A percentile compares a stretch with the other conserved stretches of the same genome.
Evolutionary conservation across 495 filamentous ascomycete genomes (phyloP).

Genomic region (Saxophila tyrrhenica): DNA sequence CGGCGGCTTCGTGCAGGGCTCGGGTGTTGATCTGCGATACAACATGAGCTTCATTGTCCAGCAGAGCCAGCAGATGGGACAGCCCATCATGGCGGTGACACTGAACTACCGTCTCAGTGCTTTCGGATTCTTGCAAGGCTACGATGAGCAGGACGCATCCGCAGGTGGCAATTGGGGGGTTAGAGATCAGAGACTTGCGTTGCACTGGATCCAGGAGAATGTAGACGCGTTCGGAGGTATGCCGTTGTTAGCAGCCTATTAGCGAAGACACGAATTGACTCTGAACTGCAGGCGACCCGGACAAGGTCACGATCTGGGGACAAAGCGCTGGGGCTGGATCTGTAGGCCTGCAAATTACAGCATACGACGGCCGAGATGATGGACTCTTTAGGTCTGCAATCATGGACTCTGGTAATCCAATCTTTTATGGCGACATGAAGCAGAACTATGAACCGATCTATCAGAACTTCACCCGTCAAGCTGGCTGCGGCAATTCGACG

Average conservation of each 20-base stretch:
- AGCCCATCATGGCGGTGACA: slow-evolving; percentile 49
- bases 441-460: slow-evolving; percentile 26
- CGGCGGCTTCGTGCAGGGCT: slow-evolving; percentile 41
- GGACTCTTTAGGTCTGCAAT: slow-evolving; percentile 42
- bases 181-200: slow-evolving; percentile 47
- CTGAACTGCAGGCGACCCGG: too few species aligned
- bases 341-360: slow-evolving; percentile 30
- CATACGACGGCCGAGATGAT: slow-evolving; percentile 35
- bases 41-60: slow-evolving; percentile 43
- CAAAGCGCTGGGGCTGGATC: slow-evolving; percentile 20
- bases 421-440: slow-evolving; percentile 22
- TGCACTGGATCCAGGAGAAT: slow-evolving; percentile 48
- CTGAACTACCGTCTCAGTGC: slow-evolving; percentile 47
- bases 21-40: slow-evolving; percentile 36
- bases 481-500: slow-evolving; percentile 29
- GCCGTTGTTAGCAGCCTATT: too few species aligned
- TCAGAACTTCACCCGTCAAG: slow-evolving; percentile 30
- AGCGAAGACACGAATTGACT: slow-evolving; percentile 23
- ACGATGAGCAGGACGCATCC: slow-evolving; percentile 30
- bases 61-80: slow-evolving; percentile 41
- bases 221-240: slow-evolving; percentile 31
- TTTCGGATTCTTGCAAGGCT: slow-evolving; percentile 41
- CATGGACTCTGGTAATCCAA: slow-evolving; percentile 33
- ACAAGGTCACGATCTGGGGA: slow-evolving; percentile 27
- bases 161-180: slow-evolving; percentile 47